These are phyloP conservation scores for Pyrenophora seminiperda DNA, from an alignment of 2,329 filamentous ascomycete species.

Conservation along the genomic window DNA sequence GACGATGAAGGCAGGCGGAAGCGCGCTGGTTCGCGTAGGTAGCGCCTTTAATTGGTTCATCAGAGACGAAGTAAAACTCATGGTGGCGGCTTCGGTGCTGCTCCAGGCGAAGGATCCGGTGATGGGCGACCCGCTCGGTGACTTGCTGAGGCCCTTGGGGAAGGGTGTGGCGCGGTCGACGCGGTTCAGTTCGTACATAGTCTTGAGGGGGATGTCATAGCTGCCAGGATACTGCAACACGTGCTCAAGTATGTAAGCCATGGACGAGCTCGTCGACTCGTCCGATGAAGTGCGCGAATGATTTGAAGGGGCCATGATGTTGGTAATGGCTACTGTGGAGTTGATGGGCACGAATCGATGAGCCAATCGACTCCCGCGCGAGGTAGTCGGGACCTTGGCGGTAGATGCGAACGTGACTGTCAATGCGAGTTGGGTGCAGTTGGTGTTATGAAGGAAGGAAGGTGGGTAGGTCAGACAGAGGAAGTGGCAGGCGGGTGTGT, in stretches of 20 bases:
- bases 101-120: slow-evolving; percentile 39
- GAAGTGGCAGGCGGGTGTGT: too few species aligned
- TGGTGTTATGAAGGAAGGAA: slow-evolving; percentile 8
- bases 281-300: slow-evolving; percentile 49
- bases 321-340: background rate
- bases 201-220: slow-evolving; percentile 69
- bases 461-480: background rate
- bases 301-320: slow-evolving; percentile 35
- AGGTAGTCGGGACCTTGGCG: too few species aligned
- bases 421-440: background rate
- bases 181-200: slow-evolving; percentile 71
- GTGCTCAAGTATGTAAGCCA: slow-evolving; percentile 49
- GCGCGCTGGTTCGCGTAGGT: slow-evolving; percentile 63
- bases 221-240: slow-evolving; percentile 64
- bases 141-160: slow-evolving; percentile 34
- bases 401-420: slow-evolving; percentile 8
- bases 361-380: too few species aligned
- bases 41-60: slow-evolving; percentile 63
- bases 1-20: slow-evolving; percentile 67
- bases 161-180: slow-evolving; percentile 55
- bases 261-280: slow-evolving; percentile 38
- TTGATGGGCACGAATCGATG: background rate
- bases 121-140: slow-evolving; percentile 45
- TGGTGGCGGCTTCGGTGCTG: slow-evolving; percentile 46
- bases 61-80: slow-evolving; percentile 57